Evolutionary conservation across 768 basidiomycete species (phyloP), one percentile per base, ranked within the genome.

Genomic region (Boletus sp.): DNA sequence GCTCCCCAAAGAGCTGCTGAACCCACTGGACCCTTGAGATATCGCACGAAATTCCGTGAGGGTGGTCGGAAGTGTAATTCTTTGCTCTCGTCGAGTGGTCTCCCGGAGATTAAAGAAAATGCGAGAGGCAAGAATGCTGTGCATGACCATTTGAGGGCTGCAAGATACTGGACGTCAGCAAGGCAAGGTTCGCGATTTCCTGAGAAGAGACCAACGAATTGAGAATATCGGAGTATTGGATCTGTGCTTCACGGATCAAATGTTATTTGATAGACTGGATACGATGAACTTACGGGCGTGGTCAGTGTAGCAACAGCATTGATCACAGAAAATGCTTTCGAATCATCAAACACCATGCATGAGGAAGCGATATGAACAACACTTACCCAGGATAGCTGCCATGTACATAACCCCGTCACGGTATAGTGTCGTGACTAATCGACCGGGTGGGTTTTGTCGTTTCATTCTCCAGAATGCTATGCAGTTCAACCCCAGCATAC

Each of bases 51-150:
- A 61, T 8, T 61, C 63, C 3, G 63, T 20, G 4, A 57, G 56
- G n/a, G 47, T 24, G 6, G 44, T 29, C 3, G 42, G 44, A 14
- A 32, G n/a, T 5, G 50, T 18, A 6, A 5, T 29, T 9, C 5
- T 2, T 47, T 58, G 35, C 44, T 57, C 57, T 52, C 12, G 44
- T 46, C n/a, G 63, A 15, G 20, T 33, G 8, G 65, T 64, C 48
- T 66, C 59, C 47, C 55, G 60, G 30, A 66, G 65, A 48, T 66
- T 64, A 29, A 66, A 66, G 45, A 66, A 65, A 35, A 66, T 58
- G 3, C 65, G 65, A n/a, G 65, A 67, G 6, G 65, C 55, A 52
- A 67, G 65, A 32, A 67, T 58, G 18, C 66, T 67, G 28, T 67
- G 65, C 50, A 57, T 53, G 24, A 56, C 66, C 47, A 67, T 35